Conservation (phyloP, 139 green algal genomes). For the Dunaliella primolecta region DNA sequence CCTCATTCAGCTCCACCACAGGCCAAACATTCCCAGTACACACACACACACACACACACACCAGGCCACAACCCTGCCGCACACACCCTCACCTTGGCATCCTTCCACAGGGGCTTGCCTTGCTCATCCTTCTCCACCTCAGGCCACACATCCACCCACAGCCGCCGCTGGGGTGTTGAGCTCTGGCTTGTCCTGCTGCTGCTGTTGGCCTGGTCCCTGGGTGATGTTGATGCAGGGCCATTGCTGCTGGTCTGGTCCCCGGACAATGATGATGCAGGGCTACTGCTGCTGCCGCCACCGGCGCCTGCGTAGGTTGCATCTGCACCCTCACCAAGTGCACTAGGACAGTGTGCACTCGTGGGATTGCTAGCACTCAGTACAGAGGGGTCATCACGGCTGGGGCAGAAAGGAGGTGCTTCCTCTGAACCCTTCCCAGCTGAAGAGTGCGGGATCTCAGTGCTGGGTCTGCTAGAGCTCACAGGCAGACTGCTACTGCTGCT, state of each 20-base stretch:
- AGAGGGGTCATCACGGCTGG: neutral
- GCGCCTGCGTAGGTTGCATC: neutral
- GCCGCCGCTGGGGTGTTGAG: slow-evolving; percentile 24
- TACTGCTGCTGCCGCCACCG: neutral
- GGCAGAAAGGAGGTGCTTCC: neutral
- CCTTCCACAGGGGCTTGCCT: neutral
- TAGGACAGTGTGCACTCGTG: too few relatives aligned
- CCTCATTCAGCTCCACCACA: neutral
- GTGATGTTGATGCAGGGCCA: neutral
- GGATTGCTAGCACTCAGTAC: too few relatives aligned
- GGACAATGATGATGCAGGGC: neutral
- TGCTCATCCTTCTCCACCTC: slow-evolving; percentile 30
- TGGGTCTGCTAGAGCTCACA: neutral
- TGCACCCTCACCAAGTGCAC: neutral
- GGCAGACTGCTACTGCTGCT: neutral
- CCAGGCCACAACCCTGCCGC: neutral
- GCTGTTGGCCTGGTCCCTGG: neutral
- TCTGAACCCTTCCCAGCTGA: neutral
- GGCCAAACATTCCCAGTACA: neutral
- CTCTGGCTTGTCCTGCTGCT: too few relatives aligned
- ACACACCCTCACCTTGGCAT: neutral
- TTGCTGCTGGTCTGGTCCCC: neutral
- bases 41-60: neutral
- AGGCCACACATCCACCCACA: slow-evolving; percentile 82
- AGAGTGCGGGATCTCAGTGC: too few relatives aligned